These are phyloP conservation scores for Botrytis aclada DNA, from an alignment of 2,329 filamentous ascomycete genomes.

Conservation along the genomic window DNA sequence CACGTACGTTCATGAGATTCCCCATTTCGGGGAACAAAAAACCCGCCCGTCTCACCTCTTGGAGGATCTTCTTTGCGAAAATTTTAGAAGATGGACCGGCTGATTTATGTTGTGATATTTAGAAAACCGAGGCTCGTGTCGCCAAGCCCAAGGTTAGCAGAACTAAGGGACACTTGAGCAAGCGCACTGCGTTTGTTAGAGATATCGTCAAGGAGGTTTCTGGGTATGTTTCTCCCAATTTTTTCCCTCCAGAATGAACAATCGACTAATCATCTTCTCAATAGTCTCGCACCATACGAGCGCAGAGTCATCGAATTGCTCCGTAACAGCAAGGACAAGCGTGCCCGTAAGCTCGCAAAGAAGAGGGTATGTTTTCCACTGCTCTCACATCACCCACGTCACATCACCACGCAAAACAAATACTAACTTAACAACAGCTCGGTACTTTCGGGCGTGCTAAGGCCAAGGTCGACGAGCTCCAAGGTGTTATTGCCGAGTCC, in stretches of 20 bases:
- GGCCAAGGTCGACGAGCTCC: constrained; percentile 99
- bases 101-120: constrained; percentile 40
- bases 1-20: constrained; percentile 49
- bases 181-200: constrained; percentile 94
- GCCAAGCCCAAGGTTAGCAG: constrained; percentile 75
- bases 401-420: background rate
- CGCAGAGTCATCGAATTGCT: constrained; percentile 98
- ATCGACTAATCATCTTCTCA: constrained; percentile 19
- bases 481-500: constrained; percentile 95
- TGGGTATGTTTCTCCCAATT: constrained; percentile 60
- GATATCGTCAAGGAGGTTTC: constrained; percentile 98
- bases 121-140: constrained; percentile 82
- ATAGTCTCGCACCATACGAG: constrained; percentile 87
- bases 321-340: constrained; percentile 99
- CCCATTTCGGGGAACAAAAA: constrained; percentile 25
- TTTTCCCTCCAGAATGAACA: background rate
- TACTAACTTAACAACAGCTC: constrained; percentile 56
- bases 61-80: constrained; percentile 60
- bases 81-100: constrained; percentile 31
- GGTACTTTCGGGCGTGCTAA: constrained; percentile 98
- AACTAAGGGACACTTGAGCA: constrained; percentile 94
- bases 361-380: constrained; percentile 71
- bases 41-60: constrained; percentile 61
- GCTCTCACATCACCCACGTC: background rate
- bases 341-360: constrained; percentile 98